Percentiles rank a stretch among this genome's conserved stretches.
phyloP scores from a whole-genome alignment of 202 grass and related monocot genomes.

The Setaria italica region DNA sequence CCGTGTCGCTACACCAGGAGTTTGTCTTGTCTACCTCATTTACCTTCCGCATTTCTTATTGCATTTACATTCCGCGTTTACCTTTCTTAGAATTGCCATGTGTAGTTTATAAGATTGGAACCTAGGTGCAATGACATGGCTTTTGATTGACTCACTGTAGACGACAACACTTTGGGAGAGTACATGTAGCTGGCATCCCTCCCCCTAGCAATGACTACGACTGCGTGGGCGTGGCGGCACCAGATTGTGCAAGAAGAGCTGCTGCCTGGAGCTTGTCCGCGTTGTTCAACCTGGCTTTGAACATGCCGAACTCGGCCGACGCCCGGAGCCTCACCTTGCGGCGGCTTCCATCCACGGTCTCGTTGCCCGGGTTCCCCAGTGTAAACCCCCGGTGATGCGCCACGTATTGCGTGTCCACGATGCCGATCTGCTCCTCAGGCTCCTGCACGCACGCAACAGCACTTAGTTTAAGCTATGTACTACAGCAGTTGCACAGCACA shows the following conservation, averaged over 20 bases:
- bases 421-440: slow-evolving; percentile 68
- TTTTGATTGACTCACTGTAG: no score
- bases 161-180: no score
- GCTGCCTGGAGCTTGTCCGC: background rate
- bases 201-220: background rate
- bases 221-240: background rate
- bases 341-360: background rate
- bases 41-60: no score
- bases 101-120: no score
- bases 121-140: no score
- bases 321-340: background rate
- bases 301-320: background rate
- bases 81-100: no score
- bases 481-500: background rate
- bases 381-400: slow-evolving; percentile 43
- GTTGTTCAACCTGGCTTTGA: background rate
- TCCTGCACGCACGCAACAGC: slow-evolving; percentile 2
- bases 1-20: no score
- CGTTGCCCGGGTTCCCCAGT: background rate
- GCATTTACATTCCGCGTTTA: no score
- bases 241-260: background rate
- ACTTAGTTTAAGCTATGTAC: background rate
- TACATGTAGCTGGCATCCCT: background rate
- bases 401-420: slow-evolving; percentile 75
- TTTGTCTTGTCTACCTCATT: no score